phyloP scores from a whole-genome alignment of 768 basidiomycete species.

The Mycena metata region DNA sequence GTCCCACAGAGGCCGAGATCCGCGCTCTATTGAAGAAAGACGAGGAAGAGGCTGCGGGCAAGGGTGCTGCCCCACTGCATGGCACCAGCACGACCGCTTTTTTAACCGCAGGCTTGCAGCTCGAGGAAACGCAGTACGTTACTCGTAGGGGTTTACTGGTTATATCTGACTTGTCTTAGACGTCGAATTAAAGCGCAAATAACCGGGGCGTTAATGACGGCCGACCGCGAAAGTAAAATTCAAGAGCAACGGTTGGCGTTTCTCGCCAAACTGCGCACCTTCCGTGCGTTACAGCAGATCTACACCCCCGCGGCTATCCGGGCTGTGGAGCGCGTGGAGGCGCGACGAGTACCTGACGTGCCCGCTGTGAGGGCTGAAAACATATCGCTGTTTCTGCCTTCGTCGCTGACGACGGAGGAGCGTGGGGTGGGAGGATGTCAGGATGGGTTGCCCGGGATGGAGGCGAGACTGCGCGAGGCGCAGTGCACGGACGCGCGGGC shows the following conservation, averaged over 20 bases:
- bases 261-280: conserved; percentile 11
- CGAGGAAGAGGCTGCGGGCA: too few relatives aligned
- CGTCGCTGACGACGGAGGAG: not conserved
- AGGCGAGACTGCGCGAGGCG: not conserved
- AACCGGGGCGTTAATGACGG: too few relatives aligned
- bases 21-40: too few relatives aligned
- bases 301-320: conserved; percentile 22
- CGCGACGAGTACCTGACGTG: not conserved
- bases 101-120: too few relatives aligned
- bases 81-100: too few relatives aligned
- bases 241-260: conserved; percentile 23
- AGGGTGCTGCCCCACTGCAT: too few relatives aligned
- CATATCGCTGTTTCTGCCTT: conserved; percentile 17
- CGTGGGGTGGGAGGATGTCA: not conserved
- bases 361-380: conserved; percentile 8
- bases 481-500: not conserved
- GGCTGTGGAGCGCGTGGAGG: conserved; percentile 11
- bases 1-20: too few relatives aligned
- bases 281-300: conserved; percentile 13
- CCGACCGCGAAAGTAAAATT: not conserved
- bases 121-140: too few relatives aligned
- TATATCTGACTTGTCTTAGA: not conserved
- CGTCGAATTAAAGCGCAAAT: too few relatives aligned
- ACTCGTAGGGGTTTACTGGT: too few relatives aligned
- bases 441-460: not conserved